These are phyloP conservation scores for Quercus phellos DNA, from an alignment of 331 rosid genomes.

Conservation along the genomic window DNA sequence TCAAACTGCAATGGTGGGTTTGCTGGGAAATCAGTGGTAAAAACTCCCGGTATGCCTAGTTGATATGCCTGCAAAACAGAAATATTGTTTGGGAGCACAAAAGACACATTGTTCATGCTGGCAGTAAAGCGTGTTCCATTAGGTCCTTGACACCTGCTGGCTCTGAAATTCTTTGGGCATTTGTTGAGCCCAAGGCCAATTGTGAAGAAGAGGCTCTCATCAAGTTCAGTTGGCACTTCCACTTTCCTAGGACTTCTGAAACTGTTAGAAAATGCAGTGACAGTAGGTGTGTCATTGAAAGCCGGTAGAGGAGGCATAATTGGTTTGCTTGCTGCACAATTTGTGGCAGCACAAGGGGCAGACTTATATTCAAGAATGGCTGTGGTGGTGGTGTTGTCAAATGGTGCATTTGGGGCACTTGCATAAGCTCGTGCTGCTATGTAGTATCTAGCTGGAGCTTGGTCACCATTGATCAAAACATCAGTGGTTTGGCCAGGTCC, in stretches of 20 bases:
- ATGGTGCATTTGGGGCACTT: conserved; percentile 64
- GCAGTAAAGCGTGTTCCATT: conserved; percentile 81
- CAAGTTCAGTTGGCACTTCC: conserved; percentile 58
- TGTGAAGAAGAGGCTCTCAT: conserved; percentile 68
- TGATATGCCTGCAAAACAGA: conserved; percentile 81
- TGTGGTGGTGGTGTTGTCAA: conserved; percentile 83
- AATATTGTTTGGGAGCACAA: conserved; percentile 54
- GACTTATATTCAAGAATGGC: conserved; percentile 78
- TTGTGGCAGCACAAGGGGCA: conserved; percentile 41
- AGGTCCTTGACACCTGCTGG: conserved; percentile 71
- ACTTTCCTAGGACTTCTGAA: conserved; percentile 52
- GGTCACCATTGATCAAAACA: conserved; percentile 68
- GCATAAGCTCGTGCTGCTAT: conserved; percentile 73
- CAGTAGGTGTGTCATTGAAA: conserved; percentile 73
- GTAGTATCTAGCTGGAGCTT: conserved; percentile 62
- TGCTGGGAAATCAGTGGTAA: conserved; percentile 72
- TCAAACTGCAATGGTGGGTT: conserved; percentile 61
- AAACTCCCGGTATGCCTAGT: conserved; percentile 49
- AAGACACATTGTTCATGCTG: conserved; percentile 80
- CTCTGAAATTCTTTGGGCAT: conserved; percentile 48
- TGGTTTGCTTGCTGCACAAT: conserved; percentile 37
- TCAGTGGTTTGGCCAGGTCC: conserved; percentile 98
- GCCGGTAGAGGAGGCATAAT: conserved; percentile 65
- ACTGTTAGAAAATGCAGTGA: conserved; percentile 57
- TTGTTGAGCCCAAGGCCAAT: conserved; percentile 67